A percentile compares a stretch with the other conserved stretches of the same genome.
phyloP scores from a whole-genome alignment of 495 filamentous ascomycete genomes.

The Penicillium macrosclerotiorum region DNA sequence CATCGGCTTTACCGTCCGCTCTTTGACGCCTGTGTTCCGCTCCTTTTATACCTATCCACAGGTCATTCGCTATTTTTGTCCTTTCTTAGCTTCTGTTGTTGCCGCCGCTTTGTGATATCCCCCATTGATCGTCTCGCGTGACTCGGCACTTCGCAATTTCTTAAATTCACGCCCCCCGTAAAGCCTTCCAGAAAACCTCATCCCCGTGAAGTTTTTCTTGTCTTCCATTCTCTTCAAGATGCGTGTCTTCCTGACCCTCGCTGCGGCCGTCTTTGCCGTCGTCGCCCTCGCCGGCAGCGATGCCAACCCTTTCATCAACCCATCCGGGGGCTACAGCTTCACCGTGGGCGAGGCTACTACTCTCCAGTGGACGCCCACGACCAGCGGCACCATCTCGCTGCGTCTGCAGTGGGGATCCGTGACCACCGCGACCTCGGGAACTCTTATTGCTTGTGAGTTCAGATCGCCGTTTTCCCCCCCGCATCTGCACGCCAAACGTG shows the following conservation, averaged over 20 bases:
- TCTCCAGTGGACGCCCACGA: conserved; percentile 55
- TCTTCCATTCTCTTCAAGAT: conserved; percentile 43
- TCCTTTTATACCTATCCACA: conserved; percentile 1
- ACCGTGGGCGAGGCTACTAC: conserved; percentile 49
- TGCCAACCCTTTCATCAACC: conserved; percentile 56
- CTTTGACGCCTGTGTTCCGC: too few relatives aligned
- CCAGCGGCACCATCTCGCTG: conserved; percentile 52
- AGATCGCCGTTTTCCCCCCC: too few relatives aligned
- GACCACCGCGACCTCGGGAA: conserved; percentile 43
- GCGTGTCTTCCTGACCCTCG: conserved; percentile 39
- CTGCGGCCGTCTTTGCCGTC: conserved; percentile 40
- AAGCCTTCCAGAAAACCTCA: not conserved
- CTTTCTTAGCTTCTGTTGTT: too few relatives aligned
- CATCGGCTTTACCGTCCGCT: conserved; percentile 3
- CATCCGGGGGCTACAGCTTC: conserved; percentile 43
- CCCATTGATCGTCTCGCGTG: too few relatives aligned
- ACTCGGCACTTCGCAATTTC: too few relatives aligned
- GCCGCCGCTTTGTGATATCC: too few relatives aligned
- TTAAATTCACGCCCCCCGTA: too few relatives aligned
- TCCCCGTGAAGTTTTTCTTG: too few relatives aligned
- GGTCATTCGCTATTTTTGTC: not conserved
- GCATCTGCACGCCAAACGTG: too few relatives aligned
- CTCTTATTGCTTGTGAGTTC: conserved; percentile 55
- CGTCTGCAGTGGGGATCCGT: conserved; percentile 50
- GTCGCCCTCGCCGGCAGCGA: conserved; percentile 30